phyloP scores from a whole-genome alignment of 306 rosid species.

The Fragaria vesca region DNA sequence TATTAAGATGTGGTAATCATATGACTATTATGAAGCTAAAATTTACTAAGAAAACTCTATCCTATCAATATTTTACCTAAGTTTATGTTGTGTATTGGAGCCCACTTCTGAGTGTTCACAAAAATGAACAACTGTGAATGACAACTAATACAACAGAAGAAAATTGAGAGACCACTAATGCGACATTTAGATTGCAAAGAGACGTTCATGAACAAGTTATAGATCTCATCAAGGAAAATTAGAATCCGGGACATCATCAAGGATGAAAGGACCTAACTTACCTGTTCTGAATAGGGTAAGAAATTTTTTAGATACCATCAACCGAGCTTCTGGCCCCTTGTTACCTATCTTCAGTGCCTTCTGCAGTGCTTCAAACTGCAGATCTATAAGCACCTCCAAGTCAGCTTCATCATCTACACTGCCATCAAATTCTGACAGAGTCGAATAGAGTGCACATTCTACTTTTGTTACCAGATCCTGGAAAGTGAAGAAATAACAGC shows the following conservation, averaged over 20 bases:
- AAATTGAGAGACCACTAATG: background rate
- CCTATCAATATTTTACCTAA: background rate
- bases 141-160: background rate
- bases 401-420: constrained; percentile 46
- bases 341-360: constrained; percentile 78
- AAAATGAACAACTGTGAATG: background rate
- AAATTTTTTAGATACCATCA: constrained; percentile 84
- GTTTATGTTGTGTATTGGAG: background rate
- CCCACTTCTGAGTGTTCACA: background rate
- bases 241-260: constrained; percentile 70
- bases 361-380: constrained; percentile 71
- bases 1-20: background rate
- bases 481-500: background rate
- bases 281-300: constrained; percentile 79
- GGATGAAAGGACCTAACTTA: constrained; percentile 82
- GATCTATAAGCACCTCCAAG: constrained; percentile 64
- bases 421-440: constrained; percentile 31
- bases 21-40: background rate
- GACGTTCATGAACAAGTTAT: background rate
- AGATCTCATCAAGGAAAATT: constrained; percentile 21
- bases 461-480: constrained; percentile 72
- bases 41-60: background rate
- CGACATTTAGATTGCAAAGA: background rate
- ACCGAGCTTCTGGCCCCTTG: constrained; percentile 73
- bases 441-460: constrained; percentile 51